Evolutionary conservation across 202 grass and related monocot species (phyloP).

Genomic region (Dendrocalamus latiflorus): DNA sequence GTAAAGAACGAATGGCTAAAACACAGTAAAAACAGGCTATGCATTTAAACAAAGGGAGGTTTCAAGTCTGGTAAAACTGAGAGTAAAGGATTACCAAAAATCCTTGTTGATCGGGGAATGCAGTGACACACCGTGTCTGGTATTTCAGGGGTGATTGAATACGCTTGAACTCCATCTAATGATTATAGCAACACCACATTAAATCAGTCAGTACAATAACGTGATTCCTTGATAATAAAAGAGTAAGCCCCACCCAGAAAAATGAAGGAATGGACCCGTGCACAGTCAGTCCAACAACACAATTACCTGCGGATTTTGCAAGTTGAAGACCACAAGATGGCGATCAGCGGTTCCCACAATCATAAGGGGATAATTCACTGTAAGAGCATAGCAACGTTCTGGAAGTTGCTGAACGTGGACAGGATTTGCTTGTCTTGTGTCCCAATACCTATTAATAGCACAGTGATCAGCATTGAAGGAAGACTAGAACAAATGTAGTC

Average conservation of each 20-base stretch:
- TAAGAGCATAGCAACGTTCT: constrained; percentile 72
- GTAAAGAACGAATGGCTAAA: background rate
- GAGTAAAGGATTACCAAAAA: constrained; percentile 66
- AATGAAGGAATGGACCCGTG: background rate
- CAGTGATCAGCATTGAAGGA: background rate
- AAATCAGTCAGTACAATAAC: background rate
- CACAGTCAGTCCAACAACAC: background rate
- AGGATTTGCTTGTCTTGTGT: no score
- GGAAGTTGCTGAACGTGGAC: constrained; percentile 89
- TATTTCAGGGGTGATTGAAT: constrained; percentile 73
- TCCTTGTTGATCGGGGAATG: constrained; percentile 84
- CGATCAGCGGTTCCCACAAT: constrained; percentile 93
- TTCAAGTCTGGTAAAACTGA: background rate
- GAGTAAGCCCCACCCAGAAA: background rate
- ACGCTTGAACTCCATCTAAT: constrained; percentile 71
- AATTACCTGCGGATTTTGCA: constrained; percentile 86
- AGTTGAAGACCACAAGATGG: constrained; percentile 78
- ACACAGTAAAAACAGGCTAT: background rate
- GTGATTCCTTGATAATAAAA: background rate
- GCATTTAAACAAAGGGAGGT: background rate
- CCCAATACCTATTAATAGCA: constrained; percentile 59
- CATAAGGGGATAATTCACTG: constrained; percentile 92
- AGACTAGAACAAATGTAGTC: background rate
- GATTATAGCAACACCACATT: constrained; percentile 14
- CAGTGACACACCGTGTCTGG: constrained; percentile 72